Conservation (phyloP, 306 rosid species). For the Castanea mollissima region DNA sequence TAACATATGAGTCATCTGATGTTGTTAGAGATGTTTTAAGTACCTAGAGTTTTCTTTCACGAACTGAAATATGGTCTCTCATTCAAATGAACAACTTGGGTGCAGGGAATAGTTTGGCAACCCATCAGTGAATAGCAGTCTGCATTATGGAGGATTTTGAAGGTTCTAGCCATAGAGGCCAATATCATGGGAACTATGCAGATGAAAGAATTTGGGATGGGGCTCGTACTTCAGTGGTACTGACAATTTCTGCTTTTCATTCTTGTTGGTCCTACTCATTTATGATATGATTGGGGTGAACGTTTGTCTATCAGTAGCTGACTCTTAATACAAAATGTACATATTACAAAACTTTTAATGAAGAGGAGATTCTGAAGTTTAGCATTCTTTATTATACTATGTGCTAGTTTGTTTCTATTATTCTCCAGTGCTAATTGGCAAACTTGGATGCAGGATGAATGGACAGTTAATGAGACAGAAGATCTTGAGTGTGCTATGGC, state of each 20-base stretch:
- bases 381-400: background rate
- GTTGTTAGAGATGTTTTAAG: constrained; percentile 11
- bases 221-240: constrained; percentile 61
- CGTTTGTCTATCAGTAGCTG: constrained; percentile 11
- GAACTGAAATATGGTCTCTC: constrained; percentile 1
- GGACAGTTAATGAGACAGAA: constrained; percentile 52
- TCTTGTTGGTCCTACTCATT: background rate
- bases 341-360: constrained; percentile 15
- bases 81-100: constrained; percentile 11
- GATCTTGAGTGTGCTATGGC: constrained; percentile 69
- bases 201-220: constrained; percentile 51
- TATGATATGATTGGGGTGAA: constrained; percentile 13
- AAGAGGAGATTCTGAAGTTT: constrained; percentile 28
- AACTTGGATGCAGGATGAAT: constrained; percentile 61
- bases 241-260: constrained; percentile 23
- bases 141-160: constrained; percentile 62
- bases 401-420: background rate
- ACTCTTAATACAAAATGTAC: constrained; percentile 3
- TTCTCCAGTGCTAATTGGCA: constrained; percentile 1
- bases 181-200: constrained; percentile 46
- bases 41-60: constrained; percentile 3
- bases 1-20: background rate
- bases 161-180: constrained; percentile 58
- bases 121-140: constrained; percentile 24
- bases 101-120: constrained; percentile 40